These are phyloP conservation scores for Cutaneotrichosporon sp. DNA, from an alignment of 1,284 basidiomycete genomes.

Conservation along the genomic window DNA sequence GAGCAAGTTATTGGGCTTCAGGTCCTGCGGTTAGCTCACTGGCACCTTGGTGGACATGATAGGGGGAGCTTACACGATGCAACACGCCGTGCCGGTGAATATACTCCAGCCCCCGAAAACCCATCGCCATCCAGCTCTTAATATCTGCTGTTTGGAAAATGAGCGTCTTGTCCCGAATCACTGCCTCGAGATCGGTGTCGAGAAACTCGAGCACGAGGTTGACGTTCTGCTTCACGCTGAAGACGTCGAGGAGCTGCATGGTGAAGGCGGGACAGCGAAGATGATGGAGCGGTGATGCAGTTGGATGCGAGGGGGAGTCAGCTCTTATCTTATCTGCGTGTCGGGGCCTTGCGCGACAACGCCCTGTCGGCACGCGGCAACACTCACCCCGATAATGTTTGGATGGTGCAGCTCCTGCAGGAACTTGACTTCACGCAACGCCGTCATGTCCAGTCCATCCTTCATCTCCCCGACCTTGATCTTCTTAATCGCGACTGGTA, in stretches of 20 bases:
- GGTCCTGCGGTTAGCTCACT: constrained; percentile 59
- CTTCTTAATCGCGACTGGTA: constrained; percentile 91
- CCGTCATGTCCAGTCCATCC: constrained; percentile 98
- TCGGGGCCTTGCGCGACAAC: too few relatives aligned
- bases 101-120: constrained; percentile 90
- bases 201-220: constrained; percentile 97
- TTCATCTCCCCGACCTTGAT: constrained; percentile 96
- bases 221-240: constrained; percentile 91
- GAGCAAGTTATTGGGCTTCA: constrained; percentile 98
- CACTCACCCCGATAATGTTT: constrained; percentile 82
- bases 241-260: constrained; percentile 93
- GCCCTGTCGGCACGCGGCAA: too few relatives aligned
- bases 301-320: too few relatives aligned
- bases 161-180: constrained; percentile 87
- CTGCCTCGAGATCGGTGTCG: constrained; percentile 93
- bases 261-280: too few relatives aligned
- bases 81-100: constrained; percentile 92
- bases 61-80: constrained; percentile 65
- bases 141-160: constrained; percentile 94
- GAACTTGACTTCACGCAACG: constrained; percentile 96
- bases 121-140: constrained; percentile 99
- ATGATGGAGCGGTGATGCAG: too few relatives aligned
- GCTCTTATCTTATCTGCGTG: too few relatives aligned
- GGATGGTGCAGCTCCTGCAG: constrained; percentile 88
- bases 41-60: not conserved